Base-by-base conservation (phyloP, 805 yeast species). In the Saturnispora silvae region DNA sequence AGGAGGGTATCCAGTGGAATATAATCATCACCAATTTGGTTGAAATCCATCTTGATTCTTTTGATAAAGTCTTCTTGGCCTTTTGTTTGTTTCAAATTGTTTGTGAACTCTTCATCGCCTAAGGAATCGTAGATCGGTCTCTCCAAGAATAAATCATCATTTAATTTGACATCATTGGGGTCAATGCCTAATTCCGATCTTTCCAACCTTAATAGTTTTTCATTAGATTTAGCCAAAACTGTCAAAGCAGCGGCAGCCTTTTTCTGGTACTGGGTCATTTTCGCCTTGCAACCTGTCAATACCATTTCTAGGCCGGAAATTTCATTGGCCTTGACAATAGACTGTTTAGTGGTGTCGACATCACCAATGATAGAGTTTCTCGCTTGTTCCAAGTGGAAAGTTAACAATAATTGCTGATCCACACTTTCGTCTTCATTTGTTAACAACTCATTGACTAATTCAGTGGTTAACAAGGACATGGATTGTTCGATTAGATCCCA, bases 261-360 rank as follows among this genome's bases (percentile, higher is more conserved):
- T 33, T 68, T 67, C 59, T 89, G 97, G 54, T 64, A 83, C 55
- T 82, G 82, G 4, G 97, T 89, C 52, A 92, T 68, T 53, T 77
- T 80, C 8, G 95, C 96, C 47, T 77, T 77, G 39, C 92, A 82
- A 46, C 97, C 97, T 1, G 96, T 81, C 32, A 89, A 60, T 1
- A 78, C 70, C 45, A 78, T 70, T 34, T 70, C 61, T 33, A 85
- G 65, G 1, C 73, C 69, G 0, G 86, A 74, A 9, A 79, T 52
- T 11, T 69, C 67, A 31, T 73, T 69, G 2, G 77, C 83, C 43
- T 68, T 68, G 2, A 61, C 56, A 42, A 82, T 60, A 4, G 73
- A 65, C 6, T 76, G 74, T 17, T 68, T 56, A 1, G 80, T 67
- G 24, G 76, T 54, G 50, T 82, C 94, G 18, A 81, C 67, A 35